Percentiles rank a stretch among this genome's conserved stretches.
phyloP scores from a whole-genome alignment of 768 basidiomycete genomes.

The Suillus americanus region DNA sequence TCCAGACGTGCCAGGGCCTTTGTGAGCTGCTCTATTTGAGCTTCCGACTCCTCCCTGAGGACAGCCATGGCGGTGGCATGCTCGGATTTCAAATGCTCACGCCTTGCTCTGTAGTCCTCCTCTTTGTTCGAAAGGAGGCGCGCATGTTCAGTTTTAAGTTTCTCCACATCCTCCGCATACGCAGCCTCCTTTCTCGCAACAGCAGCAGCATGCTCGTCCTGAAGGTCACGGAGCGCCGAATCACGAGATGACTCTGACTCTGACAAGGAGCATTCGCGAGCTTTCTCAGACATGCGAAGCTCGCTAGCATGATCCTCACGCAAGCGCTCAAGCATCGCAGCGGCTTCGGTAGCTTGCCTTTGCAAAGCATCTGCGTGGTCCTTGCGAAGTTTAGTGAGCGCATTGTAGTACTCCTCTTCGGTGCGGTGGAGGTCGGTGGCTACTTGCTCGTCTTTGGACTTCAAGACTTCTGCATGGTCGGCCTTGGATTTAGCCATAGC shows the following conservation, averaged over 20 bases:
- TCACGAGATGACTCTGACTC: constrained; percentile 72
- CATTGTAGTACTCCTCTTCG: constrained; percentile 82
- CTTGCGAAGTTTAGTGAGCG: constrained; percentile 69
- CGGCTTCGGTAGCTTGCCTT: constrained; percentile 57
- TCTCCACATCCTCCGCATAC: constrained; percentile 64
- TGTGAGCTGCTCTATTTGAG: constrained; percentile 63
- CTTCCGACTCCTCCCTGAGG: constrained; percentile 33
- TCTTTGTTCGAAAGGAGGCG: constrained; percentile 52
- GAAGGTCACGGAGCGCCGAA: constrained; percentile 60
- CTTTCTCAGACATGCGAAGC: constrained; percentile 72
- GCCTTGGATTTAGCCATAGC: constrained; percentile 44
- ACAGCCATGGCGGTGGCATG: constrained; percentile 33
- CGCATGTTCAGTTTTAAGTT: constrained; percentile 62
- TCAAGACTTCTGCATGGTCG: constrained; percentile 56
- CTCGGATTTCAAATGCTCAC: constrained; percentile 34
- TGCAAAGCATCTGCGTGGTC: constrained; percentile 70
- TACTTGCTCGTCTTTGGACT: constrained; percentile 61
- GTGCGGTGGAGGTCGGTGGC: constrained; percentile 61
- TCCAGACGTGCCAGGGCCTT: constrained; percentile 49
- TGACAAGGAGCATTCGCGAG: constrained; percentile 69
- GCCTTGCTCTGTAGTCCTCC: constrained; percentile 51
- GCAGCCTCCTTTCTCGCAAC: constrained; percentile 65
- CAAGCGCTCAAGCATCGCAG: constrained; percentile 65
- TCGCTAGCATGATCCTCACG: constrained; percentile 76
- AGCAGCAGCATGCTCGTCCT: constrained; percentile 70